A percentile compares a stretch with the other conserved stretches of the same genome.
These are phyloP conservation scores for Dimocarpus longan DNA, from an alignment of 345 rosid genomes.

Conservation along the genomic window DNA sequence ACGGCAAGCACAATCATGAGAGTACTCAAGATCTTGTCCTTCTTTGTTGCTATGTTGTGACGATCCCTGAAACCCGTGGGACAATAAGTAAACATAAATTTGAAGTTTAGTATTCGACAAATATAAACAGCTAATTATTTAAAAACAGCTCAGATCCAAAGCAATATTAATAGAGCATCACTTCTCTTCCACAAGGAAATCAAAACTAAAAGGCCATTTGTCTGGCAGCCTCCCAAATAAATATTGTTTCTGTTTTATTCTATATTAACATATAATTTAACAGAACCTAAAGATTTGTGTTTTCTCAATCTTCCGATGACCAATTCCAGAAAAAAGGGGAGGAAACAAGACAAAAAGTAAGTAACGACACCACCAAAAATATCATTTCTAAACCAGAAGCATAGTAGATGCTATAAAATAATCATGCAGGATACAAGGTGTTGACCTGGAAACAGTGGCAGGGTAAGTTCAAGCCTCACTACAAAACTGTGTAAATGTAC, in stretches of 20 bases:
- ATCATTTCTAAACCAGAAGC: neutral
- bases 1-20: constrained; percentile 84
- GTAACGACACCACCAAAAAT: neutral
- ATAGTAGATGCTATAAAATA: neutral
- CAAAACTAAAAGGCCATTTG: neutral
- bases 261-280: neutral
- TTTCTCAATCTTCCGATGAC: neutral
- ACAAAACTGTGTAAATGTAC: neutral
- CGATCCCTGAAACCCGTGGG: constrained; percentile 60
- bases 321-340: neutral
- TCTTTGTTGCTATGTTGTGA: constrained; percentile 65
- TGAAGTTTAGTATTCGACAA: neutral
- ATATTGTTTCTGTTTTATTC: neutral
- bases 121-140: neutral
- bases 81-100: neutral
- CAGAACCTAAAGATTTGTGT: neutral
- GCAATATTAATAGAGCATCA: neutral
- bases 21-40: constrained; percentile 60
- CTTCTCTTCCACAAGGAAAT: neutral
- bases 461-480: neutral
- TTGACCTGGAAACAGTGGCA: neutral
- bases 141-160: neutral
- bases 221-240: neutral
- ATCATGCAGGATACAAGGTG: neutral
- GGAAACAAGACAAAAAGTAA: neutral